Conservation (phyloP, 106 monocot species). For the Acorus gramineus region DNA sequence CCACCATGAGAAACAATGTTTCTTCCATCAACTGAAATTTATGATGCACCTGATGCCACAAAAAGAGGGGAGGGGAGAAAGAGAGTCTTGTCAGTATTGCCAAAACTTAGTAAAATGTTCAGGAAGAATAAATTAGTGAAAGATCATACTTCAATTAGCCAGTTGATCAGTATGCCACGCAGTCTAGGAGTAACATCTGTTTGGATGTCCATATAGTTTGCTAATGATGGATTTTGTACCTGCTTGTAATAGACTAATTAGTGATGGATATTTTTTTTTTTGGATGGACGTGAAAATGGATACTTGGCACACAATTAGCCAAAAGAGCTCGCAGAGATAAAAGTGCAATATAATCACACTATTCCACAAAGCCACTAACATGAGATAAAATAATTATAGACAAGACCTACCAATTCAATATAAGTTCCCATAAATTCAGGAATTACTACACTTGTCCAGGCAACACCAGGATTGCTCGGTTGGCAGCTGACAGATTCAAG, state of each 20-base stretch:
- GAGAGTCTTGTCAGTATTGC: not conserved
- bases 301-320: not conserved
- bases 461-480: too few species aligned
- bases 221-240: slow-evolving; percentile 25
- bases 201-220: slow-evolving; percentile 24
- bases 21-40: slow-evolving; percentile 54
- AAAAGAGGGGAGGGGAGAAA: not conserved
- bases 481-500: too few species aligned
- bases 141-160: slow-evolving; percentile 42
- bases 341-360: too few species aligned
- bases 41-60: slow-evolving; percentile 27
- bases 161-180: slow-evolving; percentile 40
- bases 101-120: not conserved
- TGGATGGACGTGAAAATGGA: not conserved
- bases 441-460: too few species aligned
- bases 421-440: too few species aligned
- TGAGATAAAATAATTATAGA: too few species aligned
- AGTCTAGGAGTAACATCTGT: slow-evolving; percentile 33
- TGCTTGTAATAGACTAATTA: slow-evolving; percentile 2
- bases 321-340: too few species aligned
- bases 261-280: too few species aligned
- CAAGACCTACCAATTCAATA: too few species aligned
- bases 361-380: too few species aligned
- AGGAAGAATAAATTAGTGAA: not conserved
- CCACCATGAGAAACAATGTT: slow-evolving; percentile 53